Evolutionary conservation across 208 protist genomes (phyloP).

Genomic region (Leishmania tarentolae): DNA sequence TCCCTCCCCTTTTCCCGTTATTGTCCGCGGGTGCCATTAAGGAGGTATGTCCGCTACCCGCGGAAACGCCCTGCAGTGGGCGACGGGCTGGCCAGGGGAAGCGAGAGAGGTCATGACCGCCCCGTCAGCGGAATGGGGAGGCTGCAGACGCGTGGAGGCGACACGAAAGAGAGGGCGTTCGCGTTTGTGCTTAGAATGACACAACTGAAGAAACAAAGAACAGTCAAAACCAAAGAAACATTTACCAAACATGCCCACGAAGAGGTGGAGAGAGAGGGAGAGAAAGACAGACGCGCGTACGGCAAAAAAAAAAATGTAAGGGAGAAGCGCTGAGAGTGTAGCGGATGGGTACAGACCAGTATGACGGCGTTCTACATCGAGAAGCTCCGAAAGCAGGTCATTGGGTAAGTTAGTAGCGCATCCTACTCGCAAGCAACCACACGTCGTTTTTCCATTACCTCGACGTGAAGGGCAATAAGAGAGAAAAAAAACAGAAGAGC

Average conservation of each 20-base stretch:
- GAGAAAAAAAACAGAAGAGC: not conserved
- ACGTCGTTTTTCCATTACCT: not conserved
- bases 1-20: not conserved
- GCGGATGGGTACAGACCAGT: not conserved
- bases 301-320: too few species aligned
- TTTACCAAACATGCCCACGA: not conserved
- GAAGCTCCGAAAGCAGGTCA: not conserved
- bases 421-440: not conserved
- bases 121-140: too few species aligned
- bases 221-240: too few species aligned
- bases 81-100: not conserved
- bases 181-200: too few species aligned
- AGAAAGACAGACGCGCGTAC: not conserved
- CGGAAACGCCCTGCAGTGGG: too few species aligned
- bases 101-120: too few species aligned
- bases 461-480: not conserved
- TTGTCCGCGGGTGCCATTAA: not conserved
- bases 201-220: too few species aligned
- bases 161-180: too few species aligned
- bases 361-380: too few species aligned
- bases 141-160: too few species aligned
- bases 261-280: not conserved
- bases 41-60: too few species aligned
- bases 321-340: too few species aligned
- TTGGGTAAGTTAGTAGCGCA: not conserved